Evolutionary conservation across 1,139 yeast species (phyloP).

Genomic region (Petasospora rhodanensis): DNA sequence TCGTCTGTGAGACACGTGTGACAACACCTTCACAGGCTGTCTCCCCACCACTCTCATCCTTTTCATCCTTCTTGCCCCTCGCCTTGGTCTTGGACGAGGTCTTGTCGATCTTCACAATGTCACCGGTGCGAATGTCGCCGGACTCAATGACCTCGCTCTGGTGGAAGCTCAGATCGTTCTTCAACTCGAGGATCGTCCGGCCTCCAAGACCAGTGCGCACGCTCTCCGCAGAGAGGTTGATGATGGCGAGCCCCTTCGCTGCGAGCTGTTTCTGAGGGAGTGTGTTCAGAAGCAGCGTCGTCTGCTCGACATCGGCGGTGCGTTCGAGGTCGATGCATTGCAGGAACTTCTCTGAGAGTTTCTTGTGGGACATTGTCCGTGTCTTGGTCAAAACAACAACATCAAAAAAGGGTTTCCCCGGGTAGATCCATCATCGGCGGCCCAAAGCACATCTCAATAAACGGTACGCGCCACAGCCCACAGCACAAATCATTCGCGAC

Average conservation of each 20-base stretch:
- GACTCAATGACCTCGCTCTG: conserved; percentile 32
- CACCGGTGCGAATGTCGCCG: conserved; percentile 72
- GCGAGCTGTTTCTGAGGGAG: conserved; percentile 65
- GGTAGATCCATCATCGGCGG: too few species aligned
- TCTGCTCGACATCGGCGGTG: conserved; percentile 52
- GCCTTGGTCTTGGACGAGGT: conserved; percentile 2
- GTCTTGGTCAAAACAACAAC: too few species aligned
- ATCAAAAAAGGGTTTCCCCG: too few species aligned
- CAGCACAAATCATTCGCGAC: too few species aligned
- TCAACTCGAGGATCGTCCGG: conserved; percentile 61
- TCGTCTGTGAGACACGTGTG: conserved; percentile 25
- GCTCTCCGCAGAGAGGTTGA: conserved; percentile 56
- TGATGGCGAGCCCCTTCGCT: conserved; percentile 66
- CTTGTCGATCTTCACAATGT: conserved; percentile 52
- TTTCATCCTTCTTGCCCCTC: conserved; percentile 9
- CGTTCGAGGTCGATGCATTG: conserved; percentile 54
- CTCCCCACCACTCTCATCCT: conserved; percentile 16
- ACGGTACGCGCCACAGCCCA: too few species aligned
- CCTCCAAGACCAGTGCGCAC: conserved; percentile 81
- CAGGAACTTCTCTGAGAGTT: conserved; percentile 42
- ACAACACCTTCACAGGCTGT: conserved; percentile 53
- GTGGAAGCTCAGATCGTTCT: conserved; percentile 51
- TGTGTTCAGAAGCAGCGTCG: conserved; percentile 43
- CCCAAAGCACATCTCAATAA: too few species aligned
- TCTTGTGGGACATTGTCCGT: conserved; percentile 23